Base-by-base conservation (phyloP, 495 filamentous ascomycete species). In the Penicillium chermesinum region DNA sequence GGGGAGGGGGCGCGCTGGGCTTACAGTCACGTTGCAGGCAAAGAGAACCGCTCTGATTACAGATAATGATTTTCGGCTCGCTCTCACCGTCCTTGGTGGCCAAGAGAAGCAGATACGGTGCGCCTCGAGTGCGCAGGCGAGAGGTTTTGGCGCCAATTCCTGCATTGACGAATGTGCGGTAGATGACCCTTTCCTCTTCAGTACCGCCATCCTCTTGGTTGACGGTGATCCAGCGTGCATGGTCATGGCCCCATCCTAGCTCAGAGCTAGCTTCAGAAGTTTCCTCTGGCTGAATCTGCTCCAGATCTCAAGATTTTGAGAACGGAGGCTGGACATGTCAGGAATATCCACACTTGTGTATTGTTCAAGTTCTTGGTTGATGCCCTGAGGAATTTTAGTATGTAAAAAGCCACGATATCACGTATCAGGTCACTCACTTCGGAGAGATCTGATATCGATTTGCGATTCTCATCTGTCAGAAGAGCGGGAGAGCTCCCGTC, bases 31-130 rank as follows among this genome's bases (percentile, higher is more conserved):
- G 48, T 27, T 69, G 69, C 8, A 74, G 44, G 43, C 61, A 66
- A 33, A 74, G 50, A 7, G 63, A 64, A 12, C 71, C 70, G 33
- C 59, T 67, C 53, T 74, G 71, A 22, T 73, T 74, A 32, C 68
- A 70, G 6, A 74, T 46, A 8, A 69, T 64, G 16, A 74, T 57
- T 22, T 64, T 73, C 7, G 65, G 70, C 15, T 74, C 70, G 40
- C 65, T 69, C 41, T 73, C 63, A 7, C 67, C 67, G 1, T 69
- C 59, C 27, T 54, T 63, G 7, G 66, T 66, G 19, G 63, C 64
- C 8, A 74, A 37, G 10, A 70, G 43, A 3, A 74, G 54, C 68
- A 74, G 62, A 45, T 74, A 74, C 7, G 70, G 66, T n/a, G 69
- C 64, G 17, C 62, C 59, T 46, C 62, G 64, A 3, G 62, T 65